phyloP scores from a whole-genome alignment of 768 basidiomycete species.

The Tephrocybe sp. region DNA sequence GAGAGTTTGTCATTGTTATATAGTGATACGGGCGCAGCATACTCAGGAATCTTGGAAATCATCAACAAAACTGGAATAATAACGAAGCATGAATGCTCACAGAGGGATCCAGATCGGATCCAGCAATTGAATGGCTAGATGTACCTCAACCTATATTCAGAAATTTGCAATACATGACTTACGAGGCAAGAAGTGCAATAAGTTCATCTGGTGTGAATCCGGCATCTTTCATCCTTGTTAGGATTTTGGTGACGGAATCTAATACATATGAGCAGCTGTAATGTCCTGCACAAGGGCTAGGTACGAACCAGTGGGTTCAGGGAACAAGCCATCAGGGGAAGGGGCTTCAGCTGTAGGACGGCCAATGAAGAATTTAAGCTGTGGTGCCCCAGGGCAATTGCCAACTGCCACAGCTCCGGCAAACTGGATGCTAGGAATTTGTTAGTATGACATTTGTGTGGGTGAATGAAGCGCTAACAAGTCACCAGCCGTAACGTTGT shows the following conservation, averaged over 20 bases:
- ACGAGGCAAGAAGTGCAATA: constrained; percentile 37
- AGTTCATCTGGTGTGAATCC: constrained; percentile 34
- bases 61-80: neutral
- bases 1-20: neutral
- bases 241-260: constrained; percentile 30
- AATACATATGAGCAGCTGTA: neutral
- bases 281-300: neutral
- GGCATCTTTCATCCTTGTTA: constrained; percentile 33
- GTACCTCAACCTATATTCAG: neutral
- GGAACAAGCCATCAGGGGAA: constrained; percentile 27
- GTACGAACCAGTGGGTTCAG: constrained; percentile 23
- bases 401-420: constrained; percentile 42
- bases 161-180: constrained; percentile 1
- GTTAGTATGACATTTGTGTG: too few relatives aligned
- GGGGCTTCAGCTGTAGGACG: constrained; percentile 30
- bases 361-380: constrained; percentile 38
- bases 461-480: constrained; percentile 39
- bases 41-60: constrained; percentile 15
- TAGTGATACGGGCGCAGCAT: constrained; percentile 9
- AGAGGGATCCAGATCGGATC: constrained; percentile 31
- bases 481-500: constrained; percentile 42
- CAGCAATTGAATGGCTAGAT: constrained; percentile 24
- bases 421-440: constrained; percentile 40
- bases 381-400: constrained; percentile 45
- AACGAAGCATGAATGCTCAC: constrained; percentile 7